Percentiles rank a stretch among this genome's conserved stretches.
phyloP scores from a whole-genome alignment of 225 moss, liverwort and hornwort genomes.

The Pseudisothecium myosuroides region DNA sequence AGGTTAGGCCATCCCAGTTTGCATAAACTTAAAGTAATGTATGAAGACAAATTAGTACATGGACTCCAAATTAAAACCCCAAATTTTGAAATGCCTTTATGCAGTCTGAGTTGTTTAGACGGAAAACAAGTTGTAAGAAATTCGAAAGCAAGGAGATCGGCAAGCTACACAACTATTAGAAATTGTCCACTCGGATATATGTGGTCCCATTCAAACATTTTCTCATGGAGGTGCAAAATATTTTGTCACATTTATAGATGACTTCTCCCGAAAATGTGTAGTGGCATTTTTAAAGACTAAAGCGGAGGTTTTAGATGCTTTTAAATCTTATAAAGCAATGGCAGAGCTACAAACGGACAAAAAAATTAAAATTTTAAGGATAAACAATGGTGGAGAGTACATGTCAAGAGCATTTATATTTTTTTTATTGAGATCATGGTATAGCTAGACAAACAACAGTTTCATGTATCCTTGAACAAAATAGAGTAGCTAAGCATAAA shows the following conservation, averaged over 20 bases:
- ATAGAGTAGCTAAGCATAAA: not conserved
- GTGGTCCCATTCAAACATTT: not conserved
- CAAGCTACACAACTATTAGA: not conserved
- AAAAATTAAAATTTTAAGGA: not conserved
- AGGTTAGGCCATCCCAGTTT: not conserved
- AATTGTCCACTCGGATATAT: not conserved
- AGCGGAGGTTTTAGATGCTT: not conserved
- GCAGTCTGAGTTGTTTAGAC: not conserved
- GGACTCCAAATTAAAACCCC: not conserved
- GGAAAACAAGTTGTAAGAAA: not conserved
- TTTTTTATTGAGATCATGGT: not conserved
- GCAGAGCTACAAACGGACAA: not conserved
- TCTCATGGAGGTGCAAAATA: not conserved
- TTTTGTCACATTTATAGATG: not conserved
- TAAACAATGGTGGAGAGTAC: rapidly evolving
- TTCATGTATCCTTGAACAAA: rapidly evolving
- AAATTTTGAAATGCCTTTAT: not conserved
- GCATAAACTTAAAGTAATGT: not conserved
- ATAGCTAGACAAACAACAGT: rapidly evolving
- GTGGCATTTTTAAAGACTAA: not conserved
- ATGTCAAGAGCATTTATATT: not conserved
- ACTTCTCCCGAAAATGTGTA: not conserved
- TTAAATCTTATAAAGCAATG: not conserved
- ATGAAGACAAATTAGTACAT: not conserved
- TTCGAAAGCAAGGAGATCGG: not conserved